These are phyloP conservation scores for Saturnispora zaruensis DNA, from an alignment of 805 yeast species.

Conservation along the genomic window DNA sequence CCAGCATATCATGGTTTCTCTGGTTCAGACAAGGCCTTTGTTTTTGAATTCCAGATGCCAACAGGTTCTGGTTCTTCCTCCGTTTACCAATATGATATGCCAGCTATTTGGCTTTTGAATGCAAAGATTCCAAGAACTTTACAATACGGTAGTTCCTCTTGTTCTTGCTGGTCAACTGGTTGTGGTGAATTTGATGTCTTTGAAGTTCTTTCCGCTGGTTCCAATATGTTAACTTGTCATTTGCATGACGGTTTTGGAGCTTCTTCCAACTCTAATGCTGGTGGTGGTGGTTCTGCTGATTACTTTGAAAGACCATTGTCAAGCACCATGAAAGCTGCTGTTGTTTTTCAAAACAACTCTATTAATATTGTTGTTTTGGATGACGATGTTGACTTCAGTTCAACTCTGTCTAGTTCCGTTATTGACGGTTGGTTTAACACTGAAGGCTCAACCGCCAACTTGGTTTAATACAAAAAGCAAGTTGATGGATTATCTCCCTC, in stretches of 20 bases:
- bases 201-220: conserved; percentile 76
- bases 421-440: conserved; percentile 51
- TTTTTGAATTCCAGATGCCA: conserved; percentile 94
- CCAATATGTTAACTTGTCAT: conserved; percentile 66
- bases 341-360: conserved; percentile 52
- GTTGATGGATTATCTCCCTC: background rate
- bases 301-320: conserved; percentile 80
- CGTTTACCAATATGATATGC: conserved; percentile 59
- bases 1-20: conserved; percentile 95
- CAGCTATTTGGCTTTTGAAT: conserved; percentile 76
- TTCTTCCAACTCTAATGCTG: conserved; percentile 32
- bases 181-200: conserved; percentile 97
- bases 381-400: conserved; percentile 40
- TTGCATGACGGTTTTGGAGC: conserved; percentile 79
- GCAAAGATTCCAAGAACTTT: conserved; percentile 82
- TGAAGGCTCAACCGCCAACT: conserved; percentile 40
- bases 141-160: conserved; percentile 77
- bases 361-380: conserved; percentile 57
- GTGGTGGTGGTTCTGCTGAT: conserved; percentile 85
- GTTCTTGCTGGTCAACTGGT: conserved; percentile 96
- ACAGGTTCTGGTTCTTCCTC: conserved; percentile 37
- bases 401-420: conserved; percentile 45
- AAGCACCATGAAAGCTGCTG: conserved; percentile 82
- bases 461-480: conserved; percentile 3
- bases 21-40: conserved; percentile 77